Base-by-base conservation (phyloP, 148 eudicot species). In the Arbutus unedo region DNA sequence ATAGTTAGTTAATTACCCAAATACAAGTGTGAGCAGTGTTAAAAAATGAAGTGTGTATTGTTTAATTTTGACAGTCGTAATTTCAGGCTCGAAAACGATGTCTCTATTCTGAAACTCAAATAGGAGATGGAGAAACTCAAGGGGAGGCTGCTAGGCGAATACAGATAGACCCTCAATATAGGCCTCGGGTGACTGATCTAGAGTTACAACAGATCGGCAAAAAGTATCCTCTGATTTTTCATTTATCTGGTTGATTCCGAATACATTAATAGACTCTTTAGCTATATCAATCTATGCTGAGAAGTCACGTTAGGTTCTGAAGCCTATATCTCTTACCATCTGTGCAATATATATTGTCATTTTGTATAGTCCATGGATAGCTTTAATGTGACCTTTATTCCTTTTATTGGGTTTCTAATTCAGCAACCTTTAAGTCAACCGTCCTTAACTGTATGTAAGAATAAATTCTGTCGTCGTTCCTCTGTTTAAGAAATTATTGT, bases 71-170 rank as follows among this genome's bases (percentile, higher is more conserved):
- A 25, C 71, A 13, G 25, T 59, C 55, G 11, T 43, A 57, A 79
- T 81, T 81, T 83, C 87, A 88, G 90, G 90, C 87, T 77, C 86
- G 90, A 11, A 87, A 81, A 41, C 83, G 74, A 38, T 79, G 87
- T 62, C 81, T 85, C 44, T 64, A 81, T 73, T 74, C 81, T 59
- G 91, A 86, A 84, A 74, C 66, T 79, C 86, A 83, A 66, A 60
- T 38, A 25, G 81, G 68, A 74, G 55, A 5, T 66, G 57, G 55
- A 44, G 78, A 77, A 54, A 49, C 79, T 59, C 79, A 45, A 54
- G 79, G 44, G 71, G 83, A 74, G 74, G 68, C 80, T 60, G 51
- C 84, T 43, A 85, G 74, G 67, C 10, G 16, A 74, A 48, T 74
- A 50, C 72, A 78, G 6, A 54, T 76, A 53, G 86, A 87, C 70